phyloP scores from a whole-genome alignment of 305 asterid species.

The Fraxinus greggii region DNA sequence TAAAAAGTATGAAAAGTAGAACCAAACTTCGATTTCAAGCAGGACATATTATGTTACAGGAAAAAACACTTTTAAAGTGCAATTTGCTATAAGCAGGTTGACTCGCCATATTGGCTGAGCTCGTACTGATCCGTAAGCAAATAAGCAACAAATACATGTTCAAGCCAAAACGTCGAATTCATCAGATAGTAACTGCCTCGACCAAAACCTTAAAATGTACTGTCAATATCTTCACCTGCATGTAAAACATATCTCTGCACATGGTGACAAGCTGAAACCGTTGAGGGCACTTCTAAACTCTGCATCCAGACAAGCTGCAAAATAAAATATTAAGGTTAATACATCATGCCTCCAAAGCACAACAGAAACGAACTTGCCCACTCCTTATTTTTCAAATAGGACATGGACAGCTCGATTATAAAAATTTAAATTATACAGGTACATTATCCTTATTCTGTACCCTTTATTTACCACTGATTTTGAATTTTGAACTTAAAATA shows the following conservation, averaged over 20 bases:
- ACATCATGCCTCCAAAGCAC: background rate
- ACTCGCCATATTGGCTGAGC: background rate
- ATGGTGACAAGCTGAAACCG: background rate
- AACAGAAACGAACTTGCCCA: background rate
- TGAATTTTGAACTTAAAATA: background rate
- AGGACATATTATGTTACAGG: background rate
- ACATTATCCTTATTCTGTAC: background rate
- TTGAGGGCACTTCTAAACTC: background rate
- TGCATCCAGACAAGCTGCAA: background rate
- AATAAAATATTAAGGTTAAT: background rate
- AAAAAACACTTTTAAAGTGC: background rate
- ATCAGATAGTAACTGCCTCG: background rate
- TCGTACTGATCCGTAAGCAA: background rate
- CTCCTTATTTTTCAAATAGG: background rate
- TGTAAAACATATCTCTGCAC: background rate
- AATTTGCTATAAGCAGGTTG: background rate
- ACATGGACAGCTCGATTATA: too few relatives aligned
- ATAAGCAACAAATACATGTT: background rate
- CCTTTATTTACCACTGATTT: background rate
- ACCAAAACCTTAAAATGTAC: background rate
- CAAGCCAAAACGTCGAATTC: background rate
- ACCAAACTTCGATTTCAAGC: background rate
- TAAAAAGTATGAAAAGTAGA: background rate
- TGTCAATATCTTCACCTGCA: background rate
- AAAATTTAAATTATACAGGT: background rate